A percentile compares a stretch with the other conserved stretches of the same genome.
Conservation (phyloP, 768 basidiomycete species). For the Trametes coccinea region DNA sequence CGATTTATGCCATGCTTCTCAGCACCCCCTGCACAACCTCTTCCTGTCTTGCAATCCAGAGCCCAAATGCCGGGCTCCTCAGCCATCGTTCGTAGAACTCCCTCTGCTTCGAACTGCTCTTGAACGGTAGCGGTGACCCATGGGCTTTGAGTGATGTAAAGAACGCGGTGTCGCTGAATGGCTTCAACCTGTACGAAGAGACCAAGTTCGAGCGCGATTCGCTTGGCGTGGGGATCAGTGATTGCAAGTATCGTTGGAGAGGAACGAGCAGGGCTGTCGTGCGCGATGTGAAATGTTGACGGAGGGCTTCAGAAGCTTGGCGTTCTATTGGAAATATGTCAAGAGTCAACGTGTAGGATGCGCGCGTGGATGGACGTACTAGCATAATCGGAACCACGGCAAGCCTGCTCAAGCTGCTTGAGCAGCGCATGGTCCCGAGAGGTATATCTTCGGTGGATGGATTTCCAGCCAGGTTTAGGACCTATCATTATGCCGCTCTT, state of each 20-base stretch:
- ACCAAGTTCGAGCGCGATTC: slow-evolving; percentile 36
- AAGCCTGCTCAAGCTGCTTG: slow-evolving; percentile 68
- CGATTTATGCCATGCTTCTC: slow-evolving; percentile 18
- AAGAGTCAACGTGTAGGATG: neutral
- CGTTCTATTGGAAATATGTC: slow-evolving; percentile 42
- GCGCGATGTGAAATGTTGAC: slow-evolving; percentile 81
- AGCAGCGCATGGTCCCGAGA: slow-evolving; percentile 80
- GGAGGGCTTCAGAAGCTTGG: slow-evolving; percentile 63
- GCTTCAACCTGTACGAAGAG: slow-evolving; percentile 46
- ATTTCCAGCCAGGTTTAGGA: slow-evolving; percentile 72
- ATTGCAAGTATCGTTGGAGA: slow-evolving; percentile 87
- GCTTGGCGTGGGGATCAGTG: slow-evolving; percentile 73
- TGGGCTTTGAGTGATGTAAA: slow-evolving; percentile 70
- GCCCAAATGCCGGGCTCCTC: slow-evolving; percentile 71
- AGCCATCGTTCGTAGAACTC: slow-evolving; percentile 82
- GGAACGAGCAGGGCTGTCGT: slow-evolving; percentile 88
- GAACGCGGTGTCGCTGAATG: slow-evolving; percentile 71
- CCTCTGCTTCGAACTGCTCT: slow-evolving; percentile 57
- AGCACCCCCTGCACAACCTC: slow-evolving; percentile 63
- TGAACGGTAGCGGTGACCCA: slow-evolving; percentile 75
- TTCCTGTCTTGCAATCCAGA: slow-evolving; percentile 80
- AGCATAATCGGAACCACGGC: slow-evolving; percentile 46
- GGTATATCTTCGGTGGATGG: slow-evolving; percentile 80
- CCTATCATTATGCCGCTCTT: slow-evolving; percentile 34
- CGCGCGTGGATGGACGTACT: slow-evolving; percentile 43